Evolutionary conservation across 2,329 filamentous ascomycete genomes (phyloP).

Genomic region (Ramichloridium luteum): DNA sequence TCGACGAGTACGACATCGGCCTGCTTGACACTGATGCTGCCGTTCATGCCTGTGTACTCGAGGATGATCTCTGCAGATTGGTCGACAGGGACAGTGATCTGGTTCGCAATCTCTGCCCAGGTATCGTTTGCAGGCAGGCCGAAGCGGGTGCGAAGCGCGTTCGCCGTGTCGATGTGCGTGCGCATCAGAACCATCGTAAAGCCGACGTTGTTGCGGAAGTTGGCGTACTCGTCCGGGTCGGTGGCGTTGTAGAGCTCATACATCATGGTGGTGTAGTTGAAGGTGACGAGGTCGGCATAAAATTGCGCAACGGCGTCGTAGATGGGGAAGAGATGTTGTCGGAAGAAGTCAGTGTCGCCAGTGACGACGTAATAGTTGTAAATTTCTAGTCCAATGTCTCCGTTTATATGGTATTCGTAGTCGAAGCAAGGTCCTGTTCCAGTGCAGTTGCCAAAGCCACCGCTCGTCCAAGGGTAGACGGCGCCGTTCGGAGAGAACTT

Average conservation of each 20-base stretch:
- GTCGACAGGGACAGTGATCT: slow-evolving; percentile 45
- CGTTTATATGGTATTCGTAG: slow-evolving; percentile 61
- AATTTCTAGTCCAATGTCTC: slow-evolving; percentile 53
- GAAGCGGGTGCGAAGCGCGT: slow-evolving; percentile 45
- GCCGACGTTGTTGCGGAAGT: slow-evolving; percentile 52
- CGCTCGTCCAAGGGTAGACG: slow-evolving; percentile 57
- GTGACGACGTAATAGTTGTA: slow-evolving; percentile 49
- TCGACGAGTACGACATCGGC: slow-evolving; percentile 57
- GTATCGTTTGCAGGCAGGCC: slow-evolving; percentile 43
- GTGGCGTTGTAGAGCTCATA: slow-evolving; percentile 51
- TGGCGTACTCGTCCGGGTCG: slow-evolving; percentile 61
- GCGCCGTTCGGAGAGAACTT: slow-evolving; percentile 47
- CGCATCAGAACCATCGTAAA: slow-evolving; percentile 54
- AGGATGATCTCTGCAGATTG: slow-evolving; percentile 46
- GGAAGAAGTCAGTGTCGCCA: slow-evolving; percentile 46
- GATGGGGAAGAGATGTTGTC: slow-evolving; percentile 46
- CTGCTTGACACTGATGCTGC: slow-evolving; percentile 54
- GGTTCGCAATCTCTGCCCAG: slow-evolving; percentile 44
- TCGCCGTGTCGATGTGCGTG: slow-evolving; percentile 45
- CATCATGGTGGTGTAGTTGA: slow-evolving; percentile 43
- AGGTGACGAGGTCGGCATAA: slow-evolving; percentile 47
- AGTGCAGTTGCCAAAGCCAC: slow-evolving; percentile 56
- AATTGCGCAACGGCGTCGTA: slow-evolving; percentile 52
- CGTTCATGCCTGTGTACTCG: slow-evolving; percentile 56
- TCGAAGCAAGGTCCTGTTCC: slow-evolving; percentile 50